Conservation (phyloP, 1,284 basidiomycete species). For the Cryptococcus sp. region DNA sequence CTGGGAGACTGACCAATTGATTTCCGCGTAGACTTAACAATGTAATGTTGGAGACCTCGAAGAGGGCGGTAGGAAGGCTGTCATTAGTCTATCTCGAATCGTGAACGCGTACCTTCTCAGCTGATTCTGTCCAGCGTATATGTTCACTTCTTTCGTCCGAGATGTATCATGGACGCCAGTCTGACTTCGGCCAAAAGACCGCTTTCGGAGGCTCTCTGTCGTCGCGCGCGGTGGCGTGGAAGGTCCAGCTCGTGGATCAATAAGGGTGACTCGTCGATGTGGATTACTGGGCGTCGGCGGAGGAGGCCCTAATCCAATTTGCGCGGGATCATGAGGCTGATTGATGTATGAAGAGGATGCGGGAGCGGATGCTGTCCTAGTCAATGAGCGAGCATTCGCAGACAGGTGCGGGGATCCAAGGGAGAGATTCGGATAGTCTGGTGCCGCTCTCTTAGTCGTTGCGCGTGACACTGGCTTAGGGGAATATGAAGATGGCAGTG, state of each 20-base stretch:
- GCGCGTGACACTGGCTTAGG: slow-evolving; percentile 9
- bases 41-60: slow-evolving; percentile 48
- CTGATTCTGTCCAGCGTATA: slow-evolving; percentile 34
- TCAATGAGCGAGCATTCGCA: slow-evolving; percentile 31
- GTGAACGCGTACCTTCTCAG: slow-evolving; percentile 34
- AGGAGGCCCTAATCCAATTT: no score
- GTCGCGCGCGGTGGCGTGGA: neutral
- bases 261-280: neutral
- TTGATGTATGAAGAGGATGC: slow-evolving; percentile 27
- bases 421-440: slow-evolving; percentile 10
- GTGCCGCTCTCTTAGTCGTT: slow-evolving; percentile 6
- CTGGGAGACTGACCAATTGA: slow-evolving; percentile 41
- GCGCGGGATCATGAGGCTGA: neutral
- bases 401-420: slow-evolving; percentile 23
- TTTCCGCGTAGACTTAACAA: slow-evolving; percentile 46
- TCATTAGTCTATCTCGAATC: neutral
- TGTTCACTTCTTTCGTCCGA: slow-evolving; percentile 14
- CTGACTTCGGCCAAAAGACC: slow-evolving; percentile 36
- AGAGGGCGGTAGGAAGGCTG: slow-evolving; percentile 50
- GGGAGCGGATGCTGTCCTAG: slow-evolving; percentile 39
- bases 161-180: slow-evolving; percentile 23
- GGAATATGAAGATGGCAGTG: slow-evolving; percentile 27
- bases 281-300: no score
- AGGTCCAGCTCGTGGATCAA: neutral
- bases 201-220: slow-evolving; percentile 1